phyloP scores from a whole-genome alignment of 108 stramenopile species.

The Nannochloropsis salina region DNA sequence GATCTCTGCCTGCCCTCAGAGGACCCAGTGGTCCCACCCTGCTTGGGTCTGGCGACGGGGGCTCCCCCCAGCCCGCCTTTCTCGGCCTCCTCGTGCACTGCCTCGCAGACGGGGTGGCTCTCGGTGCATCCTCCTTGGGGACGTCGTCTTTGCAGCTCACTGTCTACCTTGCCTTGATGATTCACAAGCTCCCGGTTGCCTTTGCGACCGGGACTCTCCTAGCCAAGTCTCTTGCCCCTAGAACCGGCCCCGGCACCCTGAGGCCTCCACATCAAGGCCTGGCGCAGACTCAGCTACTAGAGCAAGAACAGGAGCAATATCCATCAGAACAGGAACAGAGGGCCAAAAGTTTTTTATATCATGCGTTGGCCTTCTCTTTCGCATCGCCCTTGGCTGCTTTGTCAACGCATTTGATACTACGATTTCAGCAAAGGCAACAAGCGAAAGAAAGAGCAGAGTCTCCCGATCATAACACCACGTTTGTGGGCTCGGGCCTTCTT shows the following conservation, averaged over 20 bases:
- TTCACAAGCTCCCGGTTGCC: neutral
- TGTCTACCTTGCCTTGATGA: neutral
- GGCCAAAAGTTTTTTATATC: neutral
- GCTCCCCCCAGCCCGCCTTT: neutral
- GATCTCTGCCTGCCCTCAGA: too few relatives aligned
- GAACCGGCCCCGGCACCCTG: neutral
- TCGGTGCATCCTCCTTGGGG: neutral
- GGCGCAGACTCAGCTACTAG: neutral
- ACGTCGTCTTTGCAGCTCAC: neutral
- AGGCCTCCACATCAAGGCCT: neutral
- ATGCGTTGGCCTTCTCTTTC: neutral
- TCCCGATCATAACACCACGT: neutral
- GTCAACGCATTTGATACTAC: neutral
- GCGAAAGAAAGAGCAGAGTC: neutral
- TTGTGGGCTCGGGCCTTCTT: neutral
- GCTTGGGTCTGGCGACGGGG: too few relatives aligned
- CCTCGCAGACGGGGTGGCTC: neutral
- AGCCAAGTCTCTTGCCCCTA: neutral
- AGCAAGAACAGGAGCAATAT: neutral
- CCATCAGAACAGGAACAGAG: neutral
- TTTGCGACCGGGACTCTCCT: neutral
- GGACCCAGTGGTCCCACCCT: too few relatives aligned
- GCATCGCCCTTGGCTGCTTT: conserved; percentile 1
- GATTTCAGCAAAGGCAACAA: neutral
- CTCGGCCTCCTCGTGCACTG: neutral